Conservation (phyloP, 139 green algal species). For the Gonium pectorale region DNA sequence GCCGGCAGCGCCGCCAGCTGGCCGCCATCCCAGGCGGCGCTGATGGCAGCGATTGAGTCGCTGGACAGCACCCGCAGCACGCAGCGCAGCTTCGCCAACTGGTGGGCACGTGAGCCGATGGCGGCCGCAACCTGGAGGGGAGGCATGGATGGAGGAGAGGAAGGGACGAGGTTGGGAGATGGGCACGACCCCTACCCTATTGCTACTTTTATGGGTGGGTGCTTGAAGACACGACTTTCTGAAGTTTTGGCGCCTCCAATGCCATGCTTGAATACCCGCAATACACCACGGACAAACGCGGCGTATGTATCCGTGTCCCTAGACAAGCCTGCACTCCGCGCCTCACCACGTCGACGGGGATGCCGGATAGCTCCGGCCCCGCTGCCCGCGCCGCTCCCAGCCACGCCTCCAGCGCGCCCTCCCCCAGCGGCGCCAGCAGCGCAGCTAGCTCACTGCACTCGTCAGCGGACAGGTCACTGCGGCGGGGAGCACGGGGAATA, state of each 20-base stretch:
- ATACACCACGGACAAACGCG: no score
- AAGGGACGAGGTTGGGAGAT: no score
- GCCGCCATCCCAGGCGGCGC: slow-evolving; percentile 5
- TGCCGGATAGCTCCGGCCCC: not conserved
- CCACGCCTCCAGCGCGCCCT: slow-evolving; percentile 6
- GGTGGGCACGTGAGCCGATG: not conserved
- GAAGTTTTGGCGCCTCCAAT: no score
- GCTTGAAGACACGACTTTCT: no score
- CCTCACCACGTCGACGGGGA: slow-evolving; percentile 26
- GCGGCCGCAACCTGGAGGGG: slow-evolving; percentile 7
- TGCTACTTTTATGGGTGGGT: no score
- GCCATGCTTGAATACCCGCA: no score
- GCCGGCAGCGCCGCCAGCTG: not conserved
- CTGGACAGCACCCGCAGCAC: slow-evolving; percentile 6
- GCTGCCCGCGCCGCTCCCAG: slow-evolving; percentile 24
- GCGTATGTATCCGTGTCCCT: no score
- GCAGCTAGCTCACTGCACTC: slow-evolving; percentile 21
- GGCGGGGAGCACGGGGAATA: not conserved
- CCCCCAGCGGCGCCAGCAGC: slow-evolving; percentile 39
- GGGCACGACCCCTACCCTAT: no score
- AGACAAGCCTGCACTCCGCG: not conserved
- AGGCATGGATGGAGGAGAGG: no score
- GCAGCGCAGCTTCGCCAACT: slow-evolving; percentile 24
- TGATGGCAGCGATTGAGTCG: not conserved
- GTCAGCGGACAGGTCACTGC: slow-evolving; percentile 26